A percentile compares a stretch with the other conserved stretches of the same genome.
These are phyloP conservation scores for Dictyophora rubrovolvata DNA, from an alignment of 768 basidiomycete species.

Conservation along the genomic window DNA sequence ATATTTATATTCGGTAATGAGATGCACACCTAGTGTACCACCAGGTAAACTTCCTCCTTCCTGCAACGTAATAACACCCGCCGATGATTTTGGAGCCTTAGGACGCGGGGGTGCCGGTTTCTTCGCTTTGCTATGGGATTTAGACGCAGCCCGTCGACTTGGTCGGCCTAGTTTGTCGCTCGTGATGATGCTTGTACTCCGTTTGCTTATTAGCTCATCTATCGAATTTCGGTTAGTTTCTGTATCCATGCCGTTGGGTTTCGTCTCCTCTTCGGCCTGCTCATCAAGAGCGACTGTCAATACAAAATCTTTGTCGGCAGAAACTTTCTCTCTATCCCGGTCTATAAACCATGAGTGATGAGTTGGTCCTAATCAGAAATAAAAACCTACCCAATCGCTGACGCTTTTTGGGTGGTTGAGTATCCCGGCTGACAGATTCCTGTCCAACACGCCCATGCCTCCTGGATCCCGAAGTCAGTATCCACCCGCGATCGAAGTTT, in stretches of 20 bases:
- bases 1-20: constrained; percentile 2
- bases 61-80: background rate
- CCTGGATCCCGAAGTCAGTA: constrained; percentile 63
- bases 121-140: background rate
- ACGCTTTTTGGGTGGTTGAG: constrained; percentile 44
- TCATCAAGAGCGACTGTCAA: no score
- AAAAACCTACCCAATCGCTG: constrained; percentile 32
- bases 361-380: background rate
- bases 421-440: background rate
- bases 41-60: constrained; percentile 2
- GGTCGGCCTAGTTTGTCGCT: background rate
- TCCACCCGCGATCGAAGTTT: constrained; percentile 83
- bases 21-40: constrained; percentile 4
- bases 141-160: background rate
- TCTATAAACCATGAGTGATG: background rate
- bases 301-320: no score
- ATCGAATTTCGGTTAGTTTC: background rate
- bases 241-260: no score
- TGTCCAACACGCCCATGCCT: constrained; percentile 42
- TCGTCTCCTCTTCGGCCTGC: no score
- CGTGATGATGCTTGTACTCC: background rate
- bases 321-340: no score
- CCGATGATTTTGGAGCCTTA: background rate
- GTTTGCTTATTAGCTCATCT: background rate
- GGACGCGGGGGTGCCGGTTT: background rate